phyloP scores from a whole-genome alignment of 2,329 filamentous ascomycete species.

The Neofusicoccum cordaticola region DNA sequence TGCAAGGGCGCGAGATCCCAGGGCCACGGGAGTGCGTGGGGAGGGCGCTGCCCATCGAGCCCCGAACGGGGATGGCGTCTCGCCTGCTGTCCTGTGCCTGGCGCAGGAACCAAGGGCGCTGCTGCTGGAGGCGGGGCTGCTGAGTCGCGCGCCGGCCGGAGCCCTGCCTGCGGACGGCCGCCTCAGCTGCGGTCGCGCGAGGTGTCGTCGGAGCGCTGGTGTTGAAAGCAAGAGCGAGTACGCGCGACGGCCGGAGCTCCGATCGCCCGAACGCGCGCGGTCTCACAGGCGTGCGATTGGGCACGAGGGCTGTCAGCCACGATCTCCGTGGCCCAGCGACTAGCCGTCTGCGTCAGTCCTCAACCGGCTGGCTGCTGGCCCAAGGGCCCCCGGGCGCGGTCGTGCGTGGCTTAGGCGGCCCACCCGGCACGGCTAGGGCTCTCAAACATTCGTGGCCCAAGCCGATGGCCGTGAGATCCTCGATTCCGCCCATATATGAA shows the following conservation, averaged over 20 bases:
- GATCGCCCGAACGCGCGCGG: too few species aligned
- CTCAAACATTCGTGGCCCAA: not conserved
- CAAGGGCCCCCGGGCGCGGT: too few species aligned
- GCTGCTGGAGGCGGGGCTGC: not conserved
- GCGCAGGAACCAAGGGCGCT: slow-evolving; percentile 5
- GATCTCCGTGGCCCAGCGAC: too few species aligned
- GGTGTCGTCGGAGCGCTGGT: too few species aligned
- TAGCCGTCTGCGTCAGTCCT: too few species aligned
- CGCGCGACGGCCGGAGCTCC: too few species aligned
- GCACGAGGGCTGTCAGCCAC: too few species aligned
- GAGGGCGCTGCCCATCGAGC: not conserved
- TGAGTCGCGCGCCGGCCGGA: not conserved
- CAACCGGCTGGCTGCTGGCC: not conserved
- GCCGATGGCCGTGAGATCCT: not conserved
- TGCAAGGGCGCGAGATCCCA: not conserved
- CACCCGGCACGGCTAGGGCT: not conserved
- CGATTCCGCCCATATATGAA: not conserved
- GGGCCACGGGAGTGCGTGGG: not conserved
- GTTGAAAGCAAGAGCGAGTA: too few species aligned
- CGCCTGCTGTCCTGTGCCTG: not conserved
- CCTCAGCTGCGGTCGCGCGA: not conserved
- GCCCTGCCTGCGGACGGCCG: not conserved
- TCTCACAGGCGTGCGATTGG: too few species aligned
- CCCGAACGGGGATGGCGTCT: not conserved
- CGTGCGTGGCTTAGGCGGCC: not conserved